Conservation (phyloP, 1,284 basidiomycete species). For the Wolfiporia cocos region DNA sequence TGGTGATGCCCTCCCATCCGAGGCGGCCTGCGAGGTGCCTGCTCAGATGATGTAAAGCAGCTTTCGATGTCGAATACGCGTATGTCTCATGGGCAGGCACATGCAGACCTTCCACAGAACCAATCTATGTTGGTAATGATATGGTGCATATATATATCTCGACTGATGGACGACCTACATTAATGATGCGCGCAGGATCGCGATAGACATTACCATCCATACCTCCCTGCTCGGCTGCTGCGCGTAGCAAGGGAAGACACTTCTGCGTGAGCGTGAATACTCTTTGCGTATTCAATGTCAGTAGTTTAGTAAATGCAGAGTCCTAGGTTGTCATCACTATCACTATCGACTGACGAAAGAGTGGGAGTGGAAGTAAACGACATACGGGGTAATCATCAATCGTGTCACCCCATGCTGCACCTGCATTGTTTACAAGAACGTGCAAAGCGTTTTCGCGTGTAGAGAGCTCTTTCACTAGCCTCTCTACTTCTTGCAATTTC, state of each 20-base stretch:
- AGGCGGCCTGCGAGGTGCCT: slow-evolving; percentile 55
- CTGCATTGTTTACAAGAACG: slow-evolving; percentile 67
- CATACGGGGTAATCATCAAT: slow-evolving; percentile 51
- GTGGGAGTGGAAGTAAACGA: slow-evolving; percentile 3
- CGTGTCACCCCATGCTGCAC: slow-evolving; percentile 55
- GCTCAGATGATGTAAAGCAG: slow-evolving; percentile 56
- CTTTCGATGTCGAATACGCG: slow-evolving; percentile 66
- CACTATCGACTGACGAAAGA: not conserved
- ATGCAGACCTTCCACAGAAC: slow-evolving; percentile 52
- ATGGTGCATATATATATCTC: not conserved
- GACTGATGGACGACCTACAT: slow-evolving; percentile 32
- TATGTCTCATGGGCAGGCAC: slow-evolving; percentile 60
- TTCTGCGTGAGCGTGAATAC: slow-evolving; percentile 70
- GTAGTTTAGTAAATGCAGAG: slow-evolving; percentile 48
- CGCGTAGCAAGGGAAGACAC: slow-evolving; percentile 53
- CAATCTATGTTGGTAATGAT: slow-evolving; percentile 39
- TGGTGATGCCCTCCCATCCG: slow-evolving; percentile 54
- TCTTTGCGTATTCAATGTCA: slow-evolving; percentile 63
- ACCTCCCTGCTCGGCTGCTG: slow-evolving; percentile 41
- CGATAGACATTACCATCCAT: slow-evolving; percentile 30
- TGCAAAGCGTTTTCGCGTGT: slow-evolving; percentile 49
- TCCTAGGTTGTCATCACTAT: slow-evolving; percentile 28
- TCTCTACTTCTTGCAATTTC: slow-evolving; percentile 50
- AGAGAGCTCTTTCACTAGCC: slow-evolving; percentile 45
- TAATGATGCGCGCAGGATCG: slow-evolving; percentile 58